Percentiles rank a stretch among this genome's conserved stretches.
phyloP scores from a whole-genome alignment of 805 yeast genomes.

The Candida glaebosa region DNA sequence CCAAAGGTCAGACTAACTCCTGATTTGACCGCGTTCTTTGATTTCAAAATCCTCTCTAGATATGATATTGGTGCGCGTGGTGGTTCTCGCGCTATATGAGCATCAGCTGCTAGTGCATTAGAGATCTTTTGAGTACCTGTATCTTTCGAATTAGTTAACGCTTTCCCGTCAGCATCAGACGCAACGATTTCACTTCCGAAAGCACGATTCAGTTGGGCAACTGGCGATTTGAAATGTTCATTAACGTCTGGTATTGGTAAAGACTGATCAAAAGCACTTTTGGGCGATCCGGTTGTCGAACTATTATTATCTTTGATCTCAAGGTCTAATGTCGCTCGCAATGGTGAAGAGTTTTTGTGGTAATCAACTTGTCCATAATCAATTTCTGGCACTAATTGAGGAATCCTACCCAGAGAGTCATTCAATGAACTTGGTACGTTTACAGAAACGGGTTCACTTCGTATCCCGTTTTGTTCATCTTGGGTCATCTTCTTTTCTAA shows the following conservation, averaged over 20 bases:
- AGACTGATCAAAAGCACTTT: conserved; percentile 23
- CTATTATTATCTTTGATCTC: conserved; percentile 6
- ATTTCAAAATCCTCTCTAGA: conserved; percentile 1
- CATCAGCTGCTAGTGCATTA: too few species aligned
- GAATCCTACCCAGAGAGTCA: too few species aligned
- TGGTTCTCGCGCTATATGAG: too few species aligned
- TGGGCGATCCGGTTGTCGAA: conserved; percentile 11
- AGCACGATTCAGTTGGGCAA: background rate
- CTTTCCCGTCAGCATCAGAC: too few species aligned
- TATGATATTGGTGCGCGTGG: conserved; percentile 1
- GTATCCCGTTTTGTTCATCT: too few species aligned
- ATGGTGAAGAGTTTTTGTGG: background rate
- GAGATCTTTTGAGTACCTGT: too few species aligned
- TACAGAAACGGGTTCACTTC: too few species aligned
- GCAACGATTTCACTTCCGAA: too few species aligned
- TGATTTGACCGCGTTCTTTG: background rate
- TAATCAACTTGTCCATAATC: background rate
- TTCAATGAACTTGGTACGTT: too few species aligned
- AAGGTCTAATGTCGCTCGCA: background rate
- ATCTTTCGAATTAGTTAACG: too few species aligned
- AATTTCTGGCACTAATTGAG: too few species aligned
- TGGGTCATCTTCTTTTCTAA: conserved; percentile 1
- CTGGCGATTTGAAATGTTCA: conserved; percentile 3
- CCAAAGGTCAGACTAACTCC: too few species aligned
- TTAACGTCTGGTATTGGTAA: conserved; percentile 24